Base-by-base conservation (phyloP, 1,284 basidiomycete genomes). In the Laetiporus sulphureus region DNA sequence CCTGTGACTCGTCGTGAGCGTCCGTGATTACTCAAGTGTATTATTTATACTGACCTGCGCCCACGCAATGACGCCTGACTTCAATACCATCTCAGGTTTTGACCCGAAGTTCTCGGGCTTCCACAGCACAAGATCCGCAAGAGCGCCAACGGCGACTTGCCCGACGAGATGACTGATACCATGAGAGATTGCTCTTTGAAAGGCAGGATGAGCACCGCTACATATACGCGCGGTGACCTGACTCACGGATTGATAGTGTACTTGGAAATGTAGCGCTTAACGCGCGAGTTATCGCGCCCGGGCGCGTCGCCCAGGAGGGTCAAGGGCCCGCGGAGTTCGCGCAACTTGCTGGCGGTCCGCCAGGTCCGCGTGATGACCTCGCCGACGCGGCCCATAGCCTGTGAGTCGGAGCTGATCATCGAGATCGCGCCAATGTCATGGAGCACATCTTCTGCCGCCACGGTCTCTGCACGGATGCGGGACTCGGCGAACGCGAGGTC, bases 401-500 rank as follows among this genome's bases (percentile, higher is more conserved):
- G 94, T 1, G 91, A 88, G 61, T 99, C 95, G 3, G 89, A 92
- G 49, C 83, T 88, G 54, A 98, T 96, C 82, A 98, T 96, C 3
- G 90, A 85, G 35, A 99, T 97, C 1, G 95, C 93, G 1, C 96
- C 96, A 0, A 67, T 77, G 60, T 99, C 95, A 45, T 99, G 95
- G 30, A 99, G 68, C 15, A 99, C 87, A 58, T 99, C 96, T 61
- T 99, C 96, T 0, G 96, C 96, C 0, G 95, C 96, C 32, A 99
- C 85, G 0, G 95, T 99, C 68, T 99, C 95, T 2, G 81, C 91
- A 19, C 95, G 81, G 50, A 99, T 99, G 36, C 96, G 86, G 10
- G 94, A 98, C 55, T 99, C 95, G 5, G 96, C 95, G 59, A 99
- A 99, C 0, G 90, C 82, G 33, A 98, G 75, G 58, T 99, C 96